These are phyloP conservation scores for Fusarium buharicum DNA, from an alignment of 2,329 filamentous ascomycete species.

Conservation along the genomic window DNA sequence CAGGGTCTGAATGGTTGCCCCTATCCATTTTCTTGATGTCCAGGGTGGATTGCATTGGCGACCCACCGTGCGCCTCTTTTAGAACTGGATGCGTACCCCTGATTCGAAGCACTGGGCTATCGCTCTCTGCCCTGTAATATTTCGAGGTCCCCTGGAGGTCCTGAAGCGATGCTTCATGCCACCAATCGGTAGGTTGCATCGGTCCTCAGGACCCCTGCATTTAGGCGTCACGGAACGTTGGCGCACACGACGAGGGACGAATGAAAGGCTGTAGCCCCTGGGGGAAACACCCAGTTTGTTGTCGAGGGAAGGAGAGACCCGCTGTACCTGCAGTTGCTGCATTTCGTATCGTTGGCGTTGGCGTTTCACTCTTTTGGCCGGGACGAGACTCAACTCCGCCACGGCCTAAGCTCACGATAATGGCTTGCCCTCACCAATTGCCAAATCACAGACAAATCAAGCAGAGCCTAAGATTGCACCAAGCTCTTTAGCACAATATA, in stretches of 20 bases:
- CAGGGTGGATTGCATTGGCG: conserved; percentile 21
- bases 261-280: conserved; percentile 35
- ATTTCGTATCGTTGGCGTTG: conserved; percentile 15
- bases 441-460: conserved; percentile 24
- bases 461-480: neutral
- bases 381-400: conserved; percentile 36
- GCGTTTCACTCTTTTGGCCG: conserved; percentile 21
- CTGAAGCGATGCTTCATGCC: conserved; percentile 31
- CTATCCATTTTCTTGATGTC: conserved; percentile 32
- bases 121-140: conserved; percentile 19
- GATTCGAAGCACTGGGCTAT: conserved; percentile 12
- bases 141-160: conserved; percentile 11
- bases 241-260: conserved; percentile 28
- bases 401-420: conserved; percentile 32
- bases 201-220: conserved; percentile 26
- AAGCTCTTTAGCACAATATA: neutral
- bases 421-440: neutral
- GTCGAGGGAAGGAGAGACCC: conserved; percentile 16
- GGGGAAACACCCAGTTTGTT: conserved; percentile 25
- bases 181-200: conserved; percentile 40
- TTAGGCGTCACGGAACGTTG: conserved; percentile 23
- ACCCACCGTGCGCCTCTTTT: conserved; percentile 15
- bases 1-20: conserved; percentile 26
- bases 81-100: conserved; percentile 20
- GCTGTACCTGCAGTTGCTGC: conserved; percentile 28